Base-by-base conservation (phyloP, 352 stramenopile genomes). In the Pythium folliculosum region DNA sequence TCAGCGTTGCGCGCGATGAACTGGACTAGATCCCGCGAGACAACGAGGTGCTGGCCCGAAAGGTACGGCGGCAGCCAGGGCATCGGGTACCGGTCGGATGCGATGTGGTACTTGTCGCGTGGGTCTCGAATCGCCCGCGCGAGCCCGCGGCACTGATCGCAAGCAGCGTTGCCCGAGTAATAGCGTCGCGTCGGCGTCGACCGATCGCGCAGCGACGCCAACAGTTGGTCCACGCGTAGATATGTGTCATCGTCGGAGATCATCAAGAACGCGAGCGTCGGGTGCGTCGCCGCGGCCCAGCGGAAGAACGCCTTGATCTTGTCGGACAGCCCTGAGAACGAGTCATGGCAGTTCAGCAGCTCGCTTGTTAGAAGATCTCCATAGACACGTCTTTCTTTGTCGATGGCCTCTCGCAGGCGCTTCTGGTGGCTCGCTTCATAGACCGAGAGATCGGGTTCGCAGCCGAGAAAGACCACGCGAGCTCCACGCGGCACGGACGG, bases 171-270 rank as follows among this genome's bases (percentile, higher is more conserved):
- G 1, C 61, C 61, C 9, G 17, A 38, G 22, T 52, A 67, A 8
- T 61, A 48, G 14, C 49, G 52, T 1, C 27, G 35, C 8, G 14
- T 5, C 5, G 58, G 58, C 9, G 48, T 65, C 1, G 49, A 45
- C 9, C 12, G 9, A 14, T 21, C 40, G 2, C 12, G 22, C 13
- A 63, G 38, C 16, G 53, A 10, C 17, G 16, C 16, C 6, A 63
- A 0, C 25, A 63, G 3, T 2, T 23, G 19, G 22, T 47, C 35
- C 13, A 59, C 6, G 16, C 51, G n/a, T 2, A 52, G 0, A 5
- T 54, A 67, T 9, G 84, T 55, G 27, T 90, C 81, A 35, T 92
- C 83, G 51, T 92, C 84, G 7, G 60, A 53, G 23, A 92, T 64
- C 72, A 91, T 81, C 5, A 19, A 53, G 35, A 27, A 58, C 16